Evolutionary conservation across 441 rosid species (phyloP), one percentile per base, ranked within the genome.

Genomic region (Pelargonium myrrhifolium): DNA sequence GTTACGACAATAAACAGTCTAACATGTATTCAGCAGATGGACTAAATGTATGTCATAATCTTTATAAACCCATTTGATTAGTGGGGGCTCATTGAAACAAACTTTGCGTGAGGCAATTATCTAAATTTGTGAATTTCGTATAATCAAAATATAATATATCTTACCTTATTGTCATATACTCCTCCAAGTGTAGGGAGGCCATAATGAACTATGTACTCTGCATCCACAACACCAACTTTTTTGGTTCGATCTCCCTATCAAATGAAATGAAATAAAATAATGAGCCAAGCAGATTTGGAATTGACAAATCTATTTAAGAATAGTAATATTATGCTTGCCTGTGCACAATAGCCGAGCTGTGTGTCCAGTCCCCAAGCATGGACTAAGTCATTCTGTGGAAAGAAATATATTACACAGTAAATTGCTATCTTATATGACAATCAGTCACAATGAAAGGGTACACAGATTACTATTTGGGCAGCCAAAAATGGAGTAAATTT

Each of bases 341-440:
- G 82, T 55, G 85, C 87, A 69, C 91, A 88, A 65, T 84, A 88
- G 20, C 94, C 91, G 14, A 88, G 89, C 71, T 74, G 89, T 43
- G 74, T 79, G 70, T 88, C 94, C 37, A 88, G 81, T 37, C 91
- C 91, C 94, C 94, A 86, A 37, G 89, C 89, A 77, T 86, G 87
- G 69, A 86, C 82, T 79, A 88, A 80, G 71, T 88, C 94, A 67
- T 84, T 86, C 91, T 88, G 81, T 24, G 49, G 37, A 64, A 68
- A 31, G 60, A 62, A 24, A 26, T n/a, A 20, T 61, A 14, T 55
- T n/a, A 18, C 31, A n/a, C 43, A 3, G 9, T 24, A 21, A 6
- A 15, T 10, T 37, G 42, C 42, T 37, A 37, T 37, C 6, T 37
- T 4, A 37, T 0, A 37, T 37, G 42, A 37, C 9, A 8, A 37